phyloP scores from a whole-genome alignment of 352 stramenopile genomes.

The Phytophthora sansomeana region DNA sequence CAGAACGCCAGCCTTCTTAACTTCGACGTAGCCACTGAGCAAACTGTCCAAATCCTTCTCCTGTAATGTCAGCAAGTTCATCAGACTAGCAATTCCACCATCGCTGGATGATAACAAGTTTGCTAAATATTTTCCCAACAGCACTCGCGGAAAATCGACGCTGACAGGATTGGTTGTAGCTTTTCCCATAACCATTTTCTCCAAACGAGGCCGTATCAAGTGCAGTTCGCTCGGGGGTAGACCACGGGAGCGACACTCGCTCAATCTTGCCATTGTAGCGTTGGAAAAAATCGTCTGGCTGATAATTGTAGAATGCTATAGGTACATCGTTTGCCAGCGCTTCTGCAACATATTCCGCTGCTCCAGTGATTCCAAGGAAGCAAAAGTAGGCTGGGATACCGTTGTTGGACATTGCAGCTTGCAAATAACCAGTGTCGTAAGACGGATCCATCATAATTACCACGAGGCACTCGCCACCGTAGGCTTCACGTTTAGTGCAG shows the following conservation, averaged over 20 bases:
- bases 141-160: conserved; percentile 47
- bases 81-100: conserved; percentile 23
- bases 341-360: conserved; percentile 39
- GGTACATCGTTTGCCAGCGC: conserved; percentile 32
- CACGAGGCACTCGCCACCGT: conserved; percentile 48
- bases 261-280: conserved; percentile 35
- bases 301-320: conserved; percentile 61
- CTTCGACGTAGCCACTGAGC: conserved; percentile 16
- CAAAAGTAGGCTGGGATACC: conserved; percentile 52
- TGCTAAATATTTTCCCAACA: conserved; percentile 47
- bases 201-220: conserved; percentile 49
- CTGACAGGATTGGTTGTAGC: conserved; percentile 50
- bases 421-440: conserved; percentile 50
- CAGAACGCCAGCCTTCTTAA: conserved; percentile 6
- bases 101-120: conserved; percentile 27
- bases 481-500: conserved; percentile 40
- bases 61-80: conserved; percentile 32
- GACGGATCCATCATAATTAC: conserved; percentile 49
- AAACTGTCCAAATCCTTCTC: conserved; percentile 32
- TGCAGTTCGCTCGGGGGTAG: conserved; percentile 27
- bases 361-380: conserved; percentile 40
- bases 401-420: conserved; percentile 51
- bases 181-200: conserved; percentile 55
- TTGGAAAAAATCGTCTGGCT: conserved; percentile 55
- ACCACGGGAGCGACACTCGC: conserved; percentile 48